Base-by-base conservation (phyloP, 306 rosid species). In the Aeschynomene evenia region DNA sequence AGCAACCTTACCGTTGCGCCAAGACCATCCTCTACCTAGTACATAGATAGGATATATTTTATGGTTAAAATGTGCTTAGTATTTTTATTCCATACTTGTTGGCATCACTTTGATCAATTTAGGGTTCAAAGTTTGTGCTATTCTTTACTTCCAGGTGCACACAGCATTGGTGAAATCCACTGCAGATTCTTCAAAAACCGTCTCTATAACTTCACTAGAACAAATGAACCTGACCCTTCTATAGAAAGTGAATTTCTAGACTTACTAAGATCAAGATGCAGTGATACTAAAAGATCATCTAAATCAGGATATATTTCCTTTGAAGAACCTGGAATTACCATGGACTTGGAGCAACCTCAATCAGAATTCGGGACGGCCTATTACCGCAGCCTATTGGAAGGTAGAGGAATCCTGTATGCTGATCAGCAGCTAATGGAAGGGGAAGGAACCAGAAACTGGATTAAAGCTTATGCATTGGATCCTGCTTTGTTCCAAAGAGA, bases 141-240 rank as follows among this genome's bases (percentile, higher is more conserved):
- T 18, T 61, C 68, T 68, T 48, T 21, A 43, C 13, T 28, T 71
- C 48, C 80, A 73, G 74, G 73, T 68, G 71, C 85, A 45, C 86
- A 72, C 75, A 66, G 76, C 84, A 59, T 43, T 60, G 91, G 86
- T n/a, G 63, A 55, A 66, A 56, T 75, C 67, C 70, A 68, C 62
- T 65, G 88, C 68, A 50, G 60, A 26, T 72, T 80, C 75, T 83
- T 83, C 55, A 11, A 59, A 65, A 59, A 72, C 55, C 72, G 72
- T 16, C 81, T 75, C 66, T 68, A 68, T 31, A 79, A 76, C 74
- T 79, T 85, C 55, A 58, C 4, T 1, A 81, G 80, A 26, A 76
- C 73, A 60, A 62, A 60, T 10, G 50, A 68, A 66, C 85, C 84
- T 42, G 82, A 83, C 80, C 84, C 79, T 33, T 78, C 84, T 50